A percentile compares a stretch with the other conserved stretches of the same genome.
These are phyloP conservation scores for Xylaria telfairii DNA, from an alignment of 495 filamentous ascomycete genomes.

Conservation along the genomic window DNA sequence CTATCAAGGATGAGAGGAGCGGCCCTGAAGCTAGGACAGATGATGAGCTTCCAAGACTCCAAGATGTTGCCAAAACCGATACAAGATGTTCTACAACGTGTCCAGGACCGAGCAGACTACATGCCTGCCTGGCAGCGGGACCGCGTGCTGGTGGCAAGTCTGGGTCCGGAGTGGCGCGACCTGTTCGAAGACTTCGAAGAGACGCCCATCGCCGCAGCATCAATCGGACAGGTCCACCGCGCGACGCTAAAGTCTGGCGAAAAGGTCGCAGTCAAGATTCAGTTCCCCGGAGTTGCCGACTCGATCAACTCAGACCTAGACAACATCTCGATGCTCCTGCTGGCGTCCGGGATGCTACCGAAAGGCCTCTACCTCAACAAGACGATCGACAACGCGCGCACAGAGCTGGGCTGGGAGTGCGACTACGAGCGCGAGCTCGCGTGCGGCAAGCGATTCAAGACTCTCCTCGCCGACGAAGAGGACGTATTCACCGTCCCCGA, in stretches of 20 bases:
- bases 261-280: constrained; percentile 90
- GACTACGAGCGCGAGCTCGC: constrained; percentile 90
- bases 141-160: constrained; percentile 75
- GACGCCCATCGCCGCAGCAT: constrained; percentile 93
- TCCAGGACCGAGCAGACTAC: constrained; percentile 97
- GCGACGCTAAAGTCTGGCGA: constrained; percentile 78
- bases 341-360: constrained; percentile 85
- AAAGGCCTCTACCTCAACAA: constrained; percentile 94
- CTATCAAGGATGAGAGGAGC: constrained; percentile 95
- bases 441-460: constrained; percentile 73
- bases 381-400: constrained; percentile 95
- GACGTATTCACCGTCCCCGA: constrained; percentile 79
- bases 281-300: constrained; percentile 95
- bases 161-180: constrained; percentile 85
- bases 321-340: constrained; percentile 88
- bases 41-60: constrained; percentile 98
- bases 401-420: constrained; percentile 94
- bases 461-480: constrained; percentile 71
- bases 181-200: constrained; percentile 87
- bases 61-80: constrained; percentile 91
- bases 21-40: constrained; percentile 96
- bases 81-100: constrained; percentile 85
- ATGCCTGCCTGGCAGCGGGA: constrained; percentile 95
- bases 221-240: constrained; percentile 94
- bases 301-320: constrained; percentile 95